phyloP scores from a whole-genome alignment of 2,329 filamentous ascomycete species.

The Aureobasidium sp. region DNA sequence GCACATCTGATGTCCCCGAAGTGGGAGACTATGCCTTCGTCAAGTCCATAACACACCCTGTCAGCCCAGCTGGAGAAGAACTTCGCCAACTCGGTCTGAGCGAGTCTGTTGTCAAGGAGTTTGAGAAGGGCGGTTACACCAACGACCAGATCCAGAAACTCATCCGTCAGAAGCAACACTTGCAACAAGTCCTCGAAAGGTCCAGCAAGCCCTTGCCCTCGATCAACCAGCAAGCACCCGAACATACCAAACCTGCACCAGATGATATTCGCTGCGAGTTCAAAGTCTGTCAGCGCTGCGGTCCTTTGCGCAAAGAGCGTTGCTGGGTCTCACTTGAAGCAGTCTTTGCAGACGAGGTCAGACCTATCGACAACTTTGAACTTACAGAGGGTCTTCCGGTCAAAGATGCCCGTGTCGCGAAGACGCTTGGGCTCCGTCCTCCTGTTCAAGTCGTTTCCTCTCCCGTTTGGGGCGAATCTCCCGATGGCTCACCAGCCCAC shows the following conservation, averaged over 20 bases:
- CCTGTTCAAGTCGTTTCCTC: background rate
- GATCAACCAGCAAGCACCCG: background rate
- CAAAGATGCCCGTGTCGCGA: slow-evolving; percentile 31
- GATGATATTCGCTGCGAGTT: slow-evolving; percentile 32
- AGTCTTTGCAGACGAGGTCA: slow-evolving; percentile 33
- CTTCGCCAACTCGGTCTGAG: slow-evolving; percentile 29
- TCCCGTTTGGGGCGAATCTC: background rate
- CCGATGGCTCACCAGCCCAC: background rate
- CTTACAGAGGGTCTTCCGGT: slow-evolving; percentile 27
- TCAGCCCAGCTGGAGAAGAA: slow-evolving; percentile 9
- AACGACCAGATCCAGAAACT: slow-evolving; percentile 36
- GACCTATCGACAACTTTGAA: slow-evolving; percentile 30
- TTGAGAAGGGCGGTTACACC: slow-evolving; percentile 37
- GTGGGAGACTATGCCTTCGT: slow-evolving; percentile 1
- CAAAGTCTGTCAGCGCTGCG: slow-evolving; percentile 44
- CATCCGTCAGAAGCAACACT: slow-evolving; percentile 33
- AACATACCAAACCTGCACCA: background rate
- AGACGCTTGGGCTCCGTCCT: slow-evolving; percentile 29
- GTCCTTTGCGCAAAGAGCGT: slow-evolving; percentile 44
- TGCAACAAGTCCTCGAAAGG: slow-evolving; percentile 18
- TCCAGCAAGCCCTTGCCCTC: background rate
- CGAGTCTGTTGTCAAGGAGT: slow-evolving; percentile 36
- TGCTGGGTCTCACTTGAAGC: slow-evolving; percentile 39
- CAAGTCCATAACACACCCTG: background rate
- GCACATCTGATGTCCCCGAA: slow-evolving; percentile 52